phyloP scores from a whole-genome alignment of 148 eudicot genomes.

The Rhododendron ferrugineum region DNA sequence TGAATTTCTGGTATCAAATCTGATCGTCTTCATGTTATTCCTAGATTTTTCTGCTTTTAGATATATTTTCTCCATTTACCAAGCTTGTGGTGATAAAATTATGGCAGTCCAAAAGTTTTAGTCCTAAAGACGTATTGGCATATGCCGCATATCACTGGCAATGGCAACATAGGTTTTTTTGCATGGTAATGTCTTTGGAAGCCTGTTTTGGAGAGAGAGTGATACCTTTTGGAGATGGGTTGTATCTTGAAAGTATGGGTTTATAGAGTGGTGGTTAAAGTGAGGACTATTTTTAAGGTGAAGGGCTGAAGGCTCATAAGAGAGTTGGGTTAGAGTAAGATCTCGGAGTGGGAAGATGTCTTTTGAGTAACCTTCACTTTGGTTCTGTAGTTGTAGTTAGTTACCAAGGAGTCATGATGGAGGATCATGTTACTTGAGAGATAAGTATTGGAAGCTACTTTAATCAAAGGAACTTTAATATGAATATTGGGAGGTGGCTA shows the following conservation, averaged over 20 bases:
- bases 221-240: background rate
- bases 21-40: conserved; percentile 2
- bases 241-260: background rate
- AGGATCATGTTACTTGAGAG: background rate
- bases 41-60: background rate
- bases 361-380: background rate
- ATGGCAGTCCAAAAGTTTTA: background rate
- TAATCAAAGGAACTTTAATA: background rate
- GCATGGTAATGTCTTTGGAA: background rate
- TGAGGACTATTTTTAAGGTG: background rate
- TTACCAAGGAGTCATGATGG: background rate
- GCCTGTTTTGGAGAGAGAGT: background rate
- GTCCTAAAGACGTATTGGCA: background rate
- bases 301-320: background rate
- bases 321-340: background rate
- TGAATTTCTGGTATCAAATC: conserved; percentile 65
- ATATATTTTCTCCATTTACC: background rate
- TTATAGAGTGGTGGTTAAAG: background rate
- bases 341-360: background rate
- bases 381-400: background rate
- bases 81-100: background rate
- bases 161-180: background rate
- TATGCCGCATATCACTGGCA: background rate
- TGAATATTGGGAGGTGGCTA: background rate
- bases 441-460: background rate